Evolutionary conservation across 2,329 filamentous ascomycete species (phyloP), one percentile per base, ranked within the genome.

Genomic region (Penicillium palitans): DNA sequence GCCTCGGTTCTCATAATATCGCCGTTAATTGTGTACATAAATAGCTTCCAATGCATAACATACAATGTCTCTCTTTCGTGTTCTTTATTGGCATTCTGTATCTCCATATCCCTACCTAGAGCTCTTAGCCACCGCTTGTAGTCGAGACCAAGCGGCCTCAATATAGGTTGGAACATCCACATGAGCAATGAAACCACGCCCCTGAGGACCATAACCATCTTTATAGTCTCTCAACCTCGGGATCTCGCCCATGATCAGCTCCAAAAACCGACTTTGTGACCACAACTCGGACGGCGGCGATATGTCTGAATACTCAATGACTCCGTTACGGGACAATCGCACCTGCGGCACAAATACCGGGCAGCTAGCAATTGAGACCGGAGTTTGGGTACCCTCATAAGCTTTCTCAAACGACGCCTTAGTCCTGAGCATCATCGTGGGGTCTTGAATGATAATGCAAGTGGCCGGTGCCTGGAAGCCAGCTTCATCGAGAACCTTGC

Each of bases 381-480:
- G 33, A 0, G 6, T 37, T 7, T 49, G 39, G 5, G 62, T 12
- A 27, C 70, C 63, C 6, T 68, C 63, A 56, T 76, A 81, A 0
- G 65, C 68, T 58, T 75, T 76, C 48, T 74, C 60, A 51, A 81
- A 80, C 2, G 76, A 76, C 2, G 75, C 75, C 2, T 70, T 66
- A 0, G 79, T 80, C 10, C 78, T 66, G 27, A 73, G 61, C 45
- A 72, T 72, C 79, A 81, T 81, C 0, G 79, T 81, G 0, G 79
- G 77, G 62, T 80, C 79, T 61, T 81, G 79, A 10, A 78, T 70
- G 13, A 81, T 62, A 10, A 80, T 57, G 31, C 72, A 66, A 0
- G 68, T 71, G 3, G 58, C 58, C 0, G 69, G 66, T 6, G 40
- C 47, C 0, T 54, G 33, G 2, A 77, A 48, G 0, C 66, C 68